Base-by-base conservation (phyloP, 495 filamentous ascomycete species). In the Penicillium bialowiezense region DNA sequence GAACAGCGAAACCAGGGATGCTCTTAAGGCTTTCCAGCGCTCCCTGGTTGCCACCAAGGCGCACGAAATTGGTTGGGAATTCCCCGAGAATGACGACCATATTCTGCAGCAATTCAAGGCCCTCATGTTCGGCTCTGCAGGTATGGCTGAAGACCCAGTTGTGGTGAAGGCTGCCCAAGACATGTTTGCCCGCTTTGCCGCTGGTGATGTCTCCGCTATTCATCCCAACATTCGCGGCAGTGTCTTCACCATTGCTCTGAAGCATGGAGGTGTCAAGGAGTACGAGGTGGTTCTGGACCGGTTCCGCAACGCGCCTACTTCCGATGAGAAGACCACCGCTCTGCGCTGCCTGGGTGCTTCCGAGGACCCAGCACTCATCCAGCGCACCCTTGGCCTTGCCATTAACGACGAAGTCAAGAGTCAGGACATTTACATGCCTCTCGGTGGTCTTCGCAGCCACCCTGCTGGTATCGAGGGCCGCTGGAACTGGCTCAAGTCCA, bases 241-340 rank as follows among this genome's bases (percentile, higher is more conserved):
- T 50, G 81, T 87, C 26, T 88, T 83, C 69, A 74, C 72, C 53
- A 78, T 85, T 50, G 81, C 78, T 12, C 65, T 87, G 52, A 80
- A 74, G 56, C 68, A 84, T 54, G 82, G 81, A 15, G 81, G 81
- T 31, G 71, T 77, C 49, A 79, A 81, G 68, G 83, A 85, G 54
- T 80, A 75, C 71, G 81, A 97, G 44, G 77, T 79, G 20, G 75
- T 98, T 28, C 68, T 93, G 36, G 76, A 92, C 64, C 89, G 88
- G 48, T 96, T 90, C 76, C 85, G 81, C 51, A 81, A 79, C n/a
- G 90, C 89, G n/a, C 81, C 77, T 41, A 95, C 88, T 65, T 87
- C 85, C 40, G 92, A 97, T 62, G 92, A 97, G 76, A 89, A 91
- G 68, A 96, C 95, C 61, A 93, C 90, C n/a, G 91, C 92, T 0